Percentiles rank a stretch among this genome's conserved stretches.
Conservation (phyloP, 805 yeast species). For the Wickerhamomyces sydowiorum region DNA sequence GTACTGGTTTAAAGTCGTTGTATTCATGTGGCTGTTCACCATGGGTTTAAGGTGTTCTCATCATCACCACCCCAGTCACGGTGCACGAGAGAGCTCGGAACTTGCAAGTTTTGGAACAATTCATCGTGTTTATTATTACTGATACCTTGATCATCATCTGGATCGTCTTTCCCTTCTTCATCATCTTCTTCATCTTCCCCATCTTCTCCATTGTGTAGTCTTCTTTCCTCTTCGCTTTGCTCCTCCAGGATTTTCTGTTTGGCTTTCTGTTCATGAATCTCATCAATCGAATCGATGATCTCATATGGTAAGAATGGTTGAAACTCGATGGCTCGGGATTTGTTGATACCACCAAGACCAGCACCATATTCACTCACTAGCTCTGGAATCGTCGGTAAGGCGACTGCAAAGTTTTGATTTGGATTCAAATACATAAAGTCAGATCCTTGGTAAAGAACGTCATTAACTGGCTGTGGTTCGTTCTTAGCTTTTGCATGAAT, state of each 20-base stretch:
- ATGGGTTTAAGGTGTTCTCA: constrained; percentile 61
- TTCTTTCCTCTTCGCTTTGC: constrained; percentile 16
- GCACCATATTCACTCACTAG: constrained; percentile 72
- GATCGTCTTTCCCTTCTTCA: constrained; percentile 6
- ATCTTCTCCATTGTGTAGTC: no score
- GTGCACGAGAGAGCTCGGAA: constrained; percentile 46
- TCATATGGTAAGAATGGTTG: constrained; percentile 72
- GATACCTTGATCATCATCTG: constrained; percentile 1
- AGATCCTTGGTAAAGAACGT: constrained; percentile 15
- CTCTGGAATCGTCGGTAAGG: constrained; percentile 71
- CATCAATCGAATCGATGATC: constrained; percentile 68
- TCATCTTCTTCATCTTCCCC: constrained; percentile 10
- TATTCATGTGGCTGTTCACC: constrained; percentile 29
- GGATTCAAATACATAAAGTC: constrained; percentile 42
- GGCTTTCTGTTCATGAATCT: constrained; percentile 42
- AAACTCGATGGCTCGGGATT: constrained; percentile 45
- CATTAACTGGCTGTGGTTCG: constrained; percentile 6
- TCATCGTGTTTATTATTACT: constrained; percentile 36
- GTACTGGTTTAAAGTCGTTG: no score
- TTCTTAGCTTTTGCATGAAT: constrained; percentile 9
- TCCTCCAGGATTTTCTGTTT: no score
- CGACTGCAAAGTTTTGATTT: constrained; percentile 46
- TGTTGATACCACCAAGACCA: constrained; percentile 58
- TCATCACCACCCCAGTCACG: constrained; percentile 46
- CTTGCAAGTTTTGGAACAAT: constrained; percentile 39